Evolutionary conservation across 2,329 filamentous ascomycete genomes (phyloP), one percentile per base, ranked within the genome.

Genomic region (Bimuria novae-zelandiae): DNA sequence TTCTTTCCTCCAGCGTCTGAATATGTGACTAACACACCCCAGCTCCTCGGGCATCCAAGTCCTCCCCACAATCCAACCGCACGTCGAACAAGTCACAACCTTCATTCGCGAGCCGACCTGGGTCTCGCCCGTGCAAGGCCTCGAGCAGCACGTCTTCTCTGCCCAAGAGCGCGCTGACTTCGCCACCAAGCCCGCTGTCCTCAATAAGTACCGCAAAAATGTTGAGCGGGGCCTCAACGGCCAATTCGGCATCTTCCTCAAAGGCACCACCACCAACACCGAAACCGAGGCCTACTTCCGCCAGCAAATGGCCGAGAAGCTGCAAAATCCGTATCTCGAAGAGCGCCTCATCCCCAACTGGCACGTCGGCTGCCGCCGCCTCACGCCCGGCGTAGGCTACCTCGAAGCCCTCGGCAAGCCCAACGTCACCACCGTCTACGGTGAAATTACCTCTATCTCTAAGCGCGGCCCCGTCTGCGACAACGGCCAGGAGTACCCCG

Each of bases 41-140:
- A 83, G 83, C 1, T 81, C 80, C 36, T 81, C 80, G 6, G 82
- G 79, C 1, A 77, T 82, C 3, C 82, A 84, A 62, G 75, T 85
- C 4, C 75, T 82, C 2, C 78, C 79, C 2, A 71, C 69, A 6
- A 79, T 82, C 37, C 77, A 80, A 59, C 69, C 74, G 0, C 62
- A 72, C 27, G 77, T 76, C 41, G 65, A 73, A 7, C 75, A 78
- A 33, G 71, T 80, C 6, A 79, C 74, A 2, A 80, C 77, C 10
- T 82, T 82, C 54, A 79, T 83, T 44, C 75, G 80, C 7, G 76
- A 79, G 12, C 77, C 78, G 1, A 77, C 79, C 0, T 83, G 80
- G 80, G 75, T 82, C 1, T 76, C 77, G 3, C 79, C 79, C 1
- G 66, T 73, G 1, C 67, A 72, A 58, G 71, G 76, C n/a, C 63